A percentile compares a stretch with the other conserved stretches of the same genome.
phyloP scores from a whole-genome alignment of 2,329 filamentous ascomycete genomes.

The Plectosphaerella plurivora region DNA sequence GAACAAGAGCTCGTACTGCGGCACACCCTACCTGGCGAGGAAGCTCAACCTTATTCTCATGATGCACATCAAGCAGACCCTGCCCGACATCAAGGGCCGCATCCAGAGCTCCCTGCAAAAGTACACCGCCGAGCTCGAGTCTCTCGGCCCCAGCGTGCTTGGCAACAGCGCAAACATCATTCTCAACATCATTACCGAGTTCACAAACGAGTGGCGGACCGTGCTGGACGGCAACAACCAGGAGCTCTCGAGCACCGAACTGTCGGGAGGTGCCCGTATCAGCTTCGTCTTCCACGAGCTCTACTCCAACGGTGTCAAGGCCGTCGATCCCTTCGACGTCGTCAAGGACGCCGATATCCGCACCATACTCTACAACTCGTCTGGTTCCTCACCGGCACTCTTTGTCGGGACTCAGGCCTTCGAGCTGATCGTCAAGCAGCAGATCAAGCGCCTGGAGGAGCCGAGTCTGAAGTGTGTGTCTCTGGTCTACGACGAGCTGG shows the following conservation, averaged over 20 bases:
- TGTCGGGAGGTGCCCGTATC: constrained; percentile 96
- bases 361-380: constrained; percentile 97
- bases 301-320: constrained; percentile 96
- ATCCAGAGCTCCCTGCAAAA: constrained; percentile 94
- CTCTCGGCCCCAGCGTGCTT: constrained; percentile 88
- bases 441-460: constrained; percentile 94
- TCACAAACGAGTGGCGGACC: constrained; percentile 95
- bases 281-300: constrained; percentile 99
- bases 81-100: constrained; percentile 96
- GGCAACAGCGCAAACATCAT: constrained; percentile 96
- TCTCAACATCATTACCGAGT: constrained; percentile 98
- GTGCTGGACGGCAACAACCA: constrained; percentile 96
- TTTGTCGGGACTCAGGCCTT: constrained; percentile 99
- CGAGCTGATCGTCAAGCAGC: constrained; percentile 96
- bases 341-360: constrained; percentile 98
- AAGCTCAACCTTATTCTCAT: constrained; percentile 98
- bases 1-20: constrained; percentile 98
- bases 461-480: constrained; percentile 97
- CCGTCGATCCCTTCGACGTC: constrained; percentile 93
- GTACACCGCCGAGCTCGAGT: constrained; percentile 75
- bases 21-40: constrained; percentile 91
- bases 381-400: constrained; percentile 92
- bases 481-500: constrained; percentile 93
- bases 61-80: constrained; percentile 99
- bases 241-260: constrained; percentile 87